Percentiles rank a stretch among this genome's conserved stretches.
Evolutionary conservation across 106 monocot genomes (phyloP).

Genomic region (Cymbidium sinense): DNA sequence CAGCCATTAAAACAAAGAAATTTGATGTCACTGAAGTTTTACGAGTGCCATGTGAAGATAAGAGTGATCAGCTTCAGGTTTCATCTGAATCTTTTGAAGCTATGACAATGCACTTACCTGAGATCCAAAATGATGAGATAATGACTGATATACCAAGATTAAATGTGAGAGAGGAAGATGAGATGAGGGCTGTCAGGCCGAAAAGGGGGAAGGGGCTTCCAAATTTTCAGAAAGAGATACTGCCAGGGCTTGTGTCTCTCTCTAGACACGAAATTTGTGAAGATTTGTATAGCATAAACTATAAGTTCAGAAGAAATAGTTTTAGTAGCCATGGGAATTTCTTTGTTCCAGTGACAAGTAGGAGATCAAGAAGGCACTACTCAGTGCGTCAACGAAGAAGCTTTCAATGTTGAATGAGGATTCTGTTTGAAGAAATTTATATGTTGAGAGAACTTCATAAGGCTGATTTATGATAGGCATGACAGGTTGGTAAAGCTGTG

Average conservation of each 20-base stretch:
- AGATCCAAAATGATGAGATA: slow-evolving; percentile 20
- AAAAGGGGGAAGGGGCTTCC: slow-evolving; percentile 50
- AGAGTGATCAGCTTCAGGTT: slow-evolving; percentile 13
- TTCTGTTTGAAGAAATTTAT: neutral
- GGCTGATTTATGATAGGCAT: neutral
- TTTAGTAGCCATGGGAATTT: slow-evolving; percentile 15
- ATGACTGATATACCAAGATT: neutral
- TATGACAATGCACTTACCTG: slow-evolving; percentile 40
- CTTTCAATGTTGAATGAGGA: too few relatives aligned
- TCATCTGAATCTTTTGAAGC: slow-evolving; percentile 66
- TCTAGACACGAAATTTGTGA: slow-evolving; percentile 82
- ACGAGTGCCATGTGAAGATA: too few relatives aligned
- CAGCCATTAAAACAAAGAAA: neutral
- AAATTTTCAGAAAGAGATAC: slow-evolving; percentile 76
- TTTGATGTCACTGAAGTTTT: neutral
- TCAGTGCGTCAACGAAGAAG: too few relatives aligned
- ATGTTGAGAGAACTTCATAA: neutral
- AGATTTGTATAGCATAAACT: slow-evolving; percentile 61
- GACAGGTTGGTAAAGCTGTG: neutral
- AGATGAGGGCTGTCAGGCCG: slow-evolving; percentile 24
- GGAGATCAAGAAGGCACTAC: slow-evolving; percentile 16
- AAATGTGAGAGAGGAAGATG: slow-evolving; percentile 9
- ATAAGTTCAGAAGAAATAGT: slow-evolving; percentile 35
- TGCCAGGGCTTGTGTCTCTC: slow-evolving; percentile 71
- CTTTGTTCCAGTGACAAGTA: slow-evolving; percentile 18